Percentiles rank a stretch among this genome's conserved stretches.
These are phyloP conservation scores for Solanum hybrid DNA, from an alignment of 305 asterid species.

Conservation along the genomic window DNA sequence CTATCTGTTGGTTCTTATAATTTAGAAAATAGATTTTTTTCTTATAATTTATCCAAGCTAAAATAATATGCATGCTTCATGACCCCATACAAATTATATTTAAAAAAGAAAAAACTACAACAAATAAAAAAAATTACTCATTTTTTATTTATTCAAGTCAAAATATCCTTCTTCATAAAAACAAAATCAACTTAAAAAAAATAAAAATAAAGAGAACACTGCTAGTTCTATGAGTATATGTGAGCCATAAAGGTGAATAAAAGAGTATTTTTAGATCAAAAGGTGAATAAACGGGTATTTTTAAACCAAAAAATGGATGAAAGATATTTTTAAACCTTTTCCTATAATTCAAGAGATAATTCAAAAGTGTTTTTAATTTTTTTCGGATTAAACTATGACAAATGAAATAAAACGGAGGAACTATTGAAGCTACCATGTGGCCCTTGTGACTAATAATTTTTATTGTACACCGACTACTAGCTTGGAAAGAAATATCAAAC, in stretches of 20 bases:
- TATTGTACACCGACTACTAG: neutral
- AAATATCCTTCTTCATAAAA: neutral
- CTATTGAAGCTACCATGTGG: neutral
- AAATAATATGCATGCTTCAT: neutral
- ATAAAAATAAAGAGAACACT: no score
- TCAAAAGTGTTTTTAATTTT: no score
- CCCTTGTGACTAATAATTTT: neutral
- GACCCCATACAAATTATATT: neutral
- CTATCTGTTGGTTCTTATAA: neutral
- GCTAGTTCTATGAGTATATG: neutral
- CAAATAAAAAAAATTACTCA: neutral
- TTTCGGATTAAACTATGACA: neutral
- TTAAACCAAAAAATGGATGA: accelerated
- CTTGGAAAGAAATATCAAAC: neutral
- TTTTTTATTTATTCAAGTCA: neutral
- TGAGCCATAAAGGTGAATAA: neutral
- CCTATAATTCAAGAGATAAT: no score
- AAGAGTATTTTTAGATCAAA: accelerated
- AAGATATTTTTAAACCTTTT: no score
- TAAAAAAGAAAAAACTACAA: neutral
- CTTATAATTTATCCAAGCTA: neutral
- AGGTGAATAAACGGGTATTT: accelerated
- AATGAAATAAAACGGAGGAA: neutral
- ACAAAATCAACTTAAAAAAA: no score
- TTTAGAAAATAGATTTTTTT: neutral